Evolutionary conservation across 257 asterid genomes (phyloP).

Genomic region (Ligustrum vulgare): DNA sequence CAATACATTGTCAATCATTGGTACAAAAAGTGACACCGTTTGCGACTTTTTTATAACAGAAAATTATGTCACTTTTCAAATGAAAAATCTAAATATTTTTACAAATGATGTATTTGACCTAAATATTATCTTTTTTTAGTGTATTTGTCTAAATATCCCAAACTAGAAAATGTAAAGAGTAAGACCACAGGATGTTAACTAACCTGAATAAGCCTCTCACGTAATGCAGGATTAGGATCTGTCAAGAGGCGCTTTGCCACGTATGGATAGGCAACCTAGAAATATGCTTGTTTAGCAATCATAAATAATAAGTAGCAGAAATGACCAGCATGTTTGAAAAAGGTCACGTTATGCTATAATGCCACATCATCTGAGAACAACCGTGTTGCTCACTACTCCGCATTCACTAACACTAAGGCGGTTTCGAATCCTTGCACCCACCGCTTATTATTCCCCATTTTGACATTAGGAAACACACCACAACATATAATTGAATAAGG

Average conservation of each 20-base stretch:
- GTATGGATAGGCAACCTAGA: conserved; percentile 99
- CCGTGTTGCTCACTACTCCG: too few relatives aligned
- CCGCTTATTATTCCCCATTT: neutral
- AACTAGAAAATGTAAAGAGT: neutral
- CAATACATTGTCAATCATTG: too few relatives aligned
- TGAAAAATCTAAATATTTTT: too few relatives aligned
- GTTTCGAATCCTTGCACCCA: neutral
- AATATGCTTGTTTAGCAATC: conserved; percentile 21
- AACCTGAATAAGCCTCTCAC: conserved; percentile 98
- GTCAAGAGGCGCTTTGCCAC: conserved; percentile 97
- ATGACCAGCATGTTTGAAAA: conserved; percentile 19
- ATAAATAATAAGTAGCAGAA: conserved; percentile 16
- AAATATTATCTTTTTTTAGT: too few relatives aligned
- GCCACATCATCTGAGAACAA: conserved; percentile 1
- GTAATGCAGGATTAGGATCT: conserved; percentile 97
- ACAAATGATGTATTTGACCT: too few relatives aligned
- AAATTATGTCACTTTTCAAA: too few relatives aligned
- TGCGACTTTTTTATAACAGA: too few relatives aligned
- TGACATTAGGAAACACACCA: neutral
- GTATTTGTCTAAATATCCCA: too few relatives aligned
- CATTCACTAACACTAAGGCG: neutral
- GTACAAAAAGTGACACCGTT: too few relatives aligned
- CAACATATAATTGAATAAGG: too few relatives aligned
- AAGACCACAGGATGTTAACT: conserved; percentile 7
- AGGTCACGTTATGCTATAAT: neutral